Evolutionary conservation across 2,329 filamentous ascomycete genomes (phyloP).

Genomic region (Sporothrix globosa): DNA sequence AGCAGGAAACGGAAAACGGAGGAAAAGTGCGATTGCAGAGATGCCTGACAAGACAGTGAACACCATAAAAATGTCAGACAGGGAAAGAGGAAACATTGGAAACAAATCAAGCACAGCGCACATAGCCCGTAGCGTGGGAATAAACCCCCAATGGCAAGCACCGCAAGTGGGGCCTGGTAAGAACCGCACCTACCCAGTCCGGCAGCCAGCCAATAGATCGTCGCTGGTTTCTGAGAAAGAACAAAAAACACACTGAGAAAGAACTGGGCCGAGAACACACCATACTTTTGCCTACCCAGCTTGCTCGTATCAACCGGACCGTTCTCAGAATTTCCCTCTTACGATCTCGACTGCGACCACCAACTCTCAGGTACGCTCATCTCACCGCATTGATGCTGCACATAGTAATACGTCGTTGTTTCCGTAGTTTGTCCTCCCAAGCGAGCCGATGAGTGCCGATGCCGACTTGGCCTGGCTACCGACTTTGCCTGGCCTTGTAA

Average conservation of each 20-base stretch:
- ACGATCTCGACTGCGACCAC: background rate
- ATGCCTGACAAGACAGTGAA: constrained; percentile 3
- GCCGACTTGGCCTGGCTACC: constrained; percentile 6
- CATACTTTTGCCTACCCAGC: background rate
- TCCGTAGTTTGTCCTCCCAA: background rate
- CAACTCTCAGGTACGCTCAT: background rate
- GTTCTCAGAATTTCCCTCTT: background rate
- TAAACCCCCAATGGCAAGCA: constrained; percentile 17
- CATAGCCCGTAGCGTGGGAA: constrained; percentile 12
- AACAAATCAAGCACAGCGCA: background rate
- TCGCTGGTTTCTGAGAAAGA: constrained; percentile 11
- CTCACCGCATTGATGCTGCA: background rate
- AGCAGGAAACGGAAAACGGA: background rate
- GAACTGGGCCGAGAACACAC: background rate
- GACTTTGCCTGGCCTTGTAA: constrained; percentile 12
- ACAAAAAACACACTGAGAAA: background rate
- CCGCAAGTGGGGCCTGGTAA: constrained; percentile 18
- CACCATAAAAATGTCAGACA: background rate
- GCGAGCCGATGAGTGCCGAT: background rate
- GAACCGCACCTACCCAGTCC: constrained; percentile 24
- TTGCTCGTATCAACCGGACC: background rate
- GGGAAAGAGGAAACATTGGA: background rate
- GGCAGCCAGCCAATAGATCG: constrained; percentile 22
- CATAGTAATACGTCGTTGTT: background rate
- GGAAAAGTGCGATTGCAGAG: background rate